phyloP scores from a whole-genome alignment of 2,329 filamentous ascomycete species.

The Coleophoma eucalyptorum region DNA sequence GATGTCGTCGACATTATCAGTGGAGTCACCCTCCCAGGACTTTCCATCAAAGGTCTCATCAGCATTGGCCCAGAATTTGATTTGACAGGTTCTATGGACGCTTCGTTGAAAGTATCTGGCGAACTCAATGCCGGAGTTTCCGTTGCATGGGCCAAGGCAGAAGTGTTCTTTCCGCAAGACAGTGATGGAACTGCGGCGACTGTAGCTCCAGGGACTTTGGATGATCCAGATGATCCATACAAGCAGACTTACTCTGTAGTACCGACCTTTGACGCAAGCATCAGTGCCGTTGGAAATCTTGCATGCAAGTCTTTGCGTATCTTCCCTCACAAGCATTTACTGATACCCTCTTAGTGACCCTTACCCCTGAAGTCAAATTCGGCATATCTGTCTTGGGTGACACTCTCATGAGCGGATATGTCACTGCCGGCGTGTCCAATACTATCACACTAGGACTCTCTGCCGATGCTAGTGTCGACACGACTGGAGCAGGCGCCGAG shows the following conservation, averaged over 20 bases:
- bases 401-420: too few species aligned
- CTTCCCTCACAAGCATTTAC: not conserved
- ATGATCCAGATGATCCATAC: not conserved
- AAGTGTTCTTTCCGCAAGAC: not conserved
- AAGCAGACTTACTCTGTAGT: not conserved
- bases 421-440: too few species aligned
- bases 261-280: not conserved
- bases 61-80: constrained; percentile 10
- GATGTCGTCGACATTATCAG: constrained; percentile 1
- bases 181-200: not conserved
- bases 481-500: too few species aligned
- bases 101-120: constrained; percentile 5
- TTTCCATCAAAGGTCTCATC: constrained; percentile 11
- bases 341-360: too few species aligned
- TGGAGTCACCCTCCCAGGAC: constrained; percentile 6
- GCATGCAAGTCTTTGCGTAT: not conserved
- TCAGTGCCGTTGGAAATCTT: not conserved
- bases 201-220: not conserved
- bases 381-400: too few species aligned
- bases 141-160: not conserved
- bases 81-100: constrained; percentile 4
- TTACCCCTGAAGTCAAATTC: not conserved
- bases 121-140: not conserved
- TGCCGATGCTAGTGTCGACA: too few species aligned
- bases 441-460: too few species aligned